Evolutionary conservation across 31 red algal genomes (phyloP).

Genomic region (Bonnemaisonia californica): DNA sequence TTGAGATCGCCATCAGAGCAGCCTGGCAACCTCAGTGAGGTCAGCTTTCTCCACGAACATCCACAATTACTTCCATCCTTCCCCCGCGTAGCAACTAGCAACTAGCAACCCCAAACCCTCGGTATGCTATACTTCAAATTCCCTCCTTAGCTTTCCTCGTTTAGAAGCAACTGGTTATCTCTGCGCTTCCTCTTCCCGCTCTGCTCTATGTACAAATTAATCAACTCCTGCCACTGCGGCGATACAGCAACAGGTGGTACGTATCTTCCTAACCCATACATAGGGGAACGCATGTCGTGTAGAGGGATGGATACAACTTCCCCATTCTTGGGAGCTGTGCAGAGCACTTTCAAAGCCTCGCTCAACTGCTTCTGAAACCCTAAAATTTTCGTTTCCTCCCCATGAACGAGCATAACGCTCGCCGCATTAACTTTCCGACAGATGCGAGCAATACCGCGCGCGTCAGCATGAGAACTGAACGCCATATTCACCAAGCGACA

Average conservation of each 20-base stretch:
- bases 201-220: background rate
- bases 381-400: slow-evolving; percentile 42
- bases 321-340: slow-evolving; percentile 49
- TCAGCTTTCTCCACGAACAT: too few species aligned
- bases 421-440: slow-evolving; percentile 37
- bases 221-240: background rate
- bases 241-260: background rate
- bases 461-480: slow-evolving; percentile 57
- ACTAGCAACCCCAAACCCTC: too few species aligned
- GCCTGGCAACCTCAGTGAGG: too few species aligned
- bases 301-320: slow-evolving; percentile 22
- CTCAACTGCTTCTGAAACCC: slow-evolving; percentile 44
- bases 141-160: too few species aligned
- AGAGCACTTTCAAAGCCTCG: slow-evolving; percentile 25
- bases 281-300: background rate
- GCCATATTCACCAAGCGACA: slow-evolving; percentile 54
- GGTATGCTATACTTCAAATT: too few species aligned
- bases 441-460: slow-evolving; percentile 58
- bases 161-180: too few species aligned
- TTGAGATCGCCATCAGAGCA: too few species aligned
- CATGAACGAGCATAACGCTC: slow-evolving; percentile 64
- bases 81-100: too few species aligned
- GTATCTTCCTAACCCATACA: background rate
- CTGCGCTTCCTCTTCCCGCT: too few species aligned
- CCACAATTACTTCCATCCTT: too few species aligned